These are phyloP conservation scores for Debaryomyces prosopidis DNA, from an alignment of 805 yeast species.

Conservation along the genomic window DNA sequence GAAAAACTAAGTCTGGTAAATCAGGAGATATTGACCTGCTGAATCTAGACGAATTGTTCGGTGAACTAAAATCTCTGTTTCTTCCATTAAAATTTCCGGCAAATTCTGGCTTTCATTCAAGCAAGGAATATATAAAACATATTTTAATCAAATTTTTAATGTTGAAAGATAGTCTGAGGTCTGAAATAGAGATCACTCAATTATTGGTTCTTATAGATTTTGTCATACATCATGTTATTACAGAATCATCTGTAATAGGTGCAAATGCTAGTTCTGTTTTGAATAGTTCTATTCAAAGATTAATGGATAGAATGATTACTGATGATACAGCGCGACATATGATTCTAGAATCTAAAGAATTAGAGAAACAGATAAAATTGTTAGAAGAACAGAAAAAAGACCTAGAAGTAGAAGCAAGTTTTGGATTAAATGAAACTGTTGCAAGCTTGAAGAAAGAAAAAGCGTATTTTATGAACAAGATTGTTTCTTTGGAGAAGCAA, in stretches of 20 bases:
- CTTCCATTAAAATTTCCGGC: neutral
- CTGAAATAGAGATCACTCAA: conserved; percentile 22
- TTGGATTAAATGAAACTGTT: conserved; percentile 20
- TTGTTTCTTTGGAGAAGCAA: conserved; percentile 25
- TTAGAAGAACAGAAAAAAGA: conserved; percentile 22
- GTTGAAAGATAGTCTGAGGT: conserved; percentile 25
- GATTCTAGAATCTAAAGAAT: conserved; percentile 27
- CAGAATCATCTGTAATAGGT: conserved; percentile 22
- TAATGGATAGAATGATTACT: conserved; percentile 33
- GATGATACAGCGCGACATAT: conserved; percentile 38
- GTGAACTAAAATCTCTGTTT: conserved; percentile 9
- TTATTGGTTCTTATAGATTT: conserved; percentile 30
- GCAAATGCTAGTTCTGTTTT: conserved; percentile 28
- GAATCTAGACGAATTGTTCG: conserved; percentile 13
- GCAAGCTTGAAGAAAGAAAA: conserved; percentile 23
- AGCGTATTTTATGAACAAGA: conserved; percentile 17
- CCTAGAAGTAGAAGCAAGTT: conserved; percentile 21
- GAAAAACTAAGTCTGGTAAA: neutral
- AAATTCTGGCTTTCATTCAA: neutral
- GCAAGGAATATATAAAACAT: conserved; percentile 12
- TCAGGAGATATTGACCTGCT: conserved; percentile 1
- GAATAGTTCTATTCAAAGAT: conserved; percentile 31
- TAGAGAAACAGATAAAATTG: conserved; percentile 19
- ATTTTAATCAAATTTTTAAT: conserved; percentile 26
- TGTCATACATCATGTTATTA: conserved; percentile 30